Conservation (phyloP, 768 basidiomycete species). For the Leccinum incarnatum region DNA sequence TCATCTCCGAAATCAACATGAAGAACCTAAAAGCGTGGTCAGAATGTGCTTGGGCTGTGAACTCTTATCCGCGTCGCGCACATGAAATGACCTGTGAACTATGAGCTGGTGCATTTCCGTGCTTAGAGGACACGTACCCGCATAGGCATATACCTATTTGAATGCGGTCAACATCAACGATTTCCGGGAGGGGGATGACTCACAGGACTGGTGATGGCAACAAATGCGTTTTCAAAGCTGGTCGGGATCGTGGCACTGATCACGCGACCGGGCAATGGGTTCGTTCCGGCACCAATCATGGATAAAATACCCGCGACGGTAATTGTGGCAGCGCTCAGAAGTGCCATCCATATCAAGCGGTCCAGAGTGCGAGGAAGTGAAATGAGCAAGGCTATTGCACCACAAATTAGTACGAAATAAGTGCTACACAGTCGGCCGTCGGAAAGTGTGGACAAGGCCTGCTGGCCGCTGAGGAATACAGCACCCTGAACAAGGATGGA, state of each 20-base stretch:
- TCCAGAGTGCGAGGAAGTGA: constrained; percentile 20
- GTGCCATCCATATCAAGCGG: constrained; percentile 41
- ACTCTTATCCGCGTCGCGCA: constrained; percentile 17
- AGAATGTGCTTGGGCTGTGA: background rate
- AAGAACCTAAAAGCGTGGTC: constrained; percentile 44
- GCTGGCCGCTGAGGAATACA: constrained; percentile 46
- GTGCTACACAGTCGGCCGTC: constrained; percentile 48
- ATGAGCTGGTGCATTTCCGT: background rate
- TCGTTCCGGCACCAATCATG: constrained; percentile 50
- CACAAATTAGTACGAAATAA: constrained; percentile 45
- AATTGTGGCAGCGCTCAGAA: constrained; percentile 43
- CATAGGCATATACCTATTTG: constrained; percentile 4
- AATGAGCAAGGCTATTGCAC: constrained; percentile 18
- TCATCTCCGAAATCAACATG: constrained; percentile 58
- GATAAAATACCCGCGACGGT: constrained; percentile 44
- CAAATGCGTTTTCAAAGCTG: constrained; percentile 37
- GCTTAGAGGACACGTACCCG: constrained; percentile 5
- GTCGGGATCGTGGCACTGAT: constrained; percentile 35
- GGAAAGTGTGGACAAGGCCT: constrained; percentile 47
- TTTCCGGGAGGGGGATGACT: background rate
- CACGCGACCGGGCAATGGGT: constrained; percentile 37
- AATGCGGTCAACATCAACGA: background rate
- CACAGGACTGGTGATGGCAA: constrained; percentile 5
- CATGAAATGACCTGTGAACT: constrained; percentile 48
- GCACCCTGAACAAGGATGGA: background rate